These are phyloP conservation scores for Claviceps fusiformis DNA, from an alignment of 2,329 filamentous ascomycete genomes.

Conservation along the genomic window DNA sequence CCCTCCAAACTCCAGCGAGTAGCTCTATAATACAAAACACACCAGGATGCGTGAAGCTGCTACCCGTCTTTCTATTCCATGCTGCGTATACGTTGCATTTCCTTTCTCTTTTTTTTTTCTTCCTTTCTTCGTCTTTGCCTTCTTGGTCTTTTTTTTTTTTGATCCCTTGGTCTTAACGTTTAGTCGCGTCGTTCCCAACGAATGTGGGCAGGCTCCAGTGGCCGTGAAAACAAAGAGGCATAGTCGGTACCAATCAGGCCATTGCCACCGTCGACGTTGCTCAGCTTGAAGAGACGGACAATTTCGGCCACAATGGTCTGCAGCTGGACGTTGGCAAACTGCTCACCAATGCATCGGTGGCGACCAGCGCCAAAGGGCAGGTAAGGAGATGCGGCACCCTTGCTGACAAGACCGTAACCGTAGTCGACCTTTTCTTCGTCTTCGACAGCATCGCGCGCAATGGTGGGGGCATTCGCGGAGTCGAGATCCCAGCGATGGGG, in stretches of 20 bases:
- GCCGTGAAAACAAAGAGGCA: conserved; percentile 58
- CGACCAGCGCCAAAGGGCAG: conserved; percentile 87
- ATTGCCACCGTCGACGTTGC: conserved; percentile 57
- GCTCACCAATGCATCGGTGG: conserved; percentile 91
- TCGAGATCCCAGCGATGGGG: conserved; percentile 78
- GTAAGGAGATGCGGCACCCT: conserved; percentile 80
- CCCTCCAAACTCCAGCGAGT: conserved; percentile 2
- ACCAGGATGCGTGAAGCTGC: neutral
- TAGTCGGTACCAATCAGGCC: conserved; percentile 57
- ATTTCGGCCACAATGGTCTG: conserved; percentile 70
- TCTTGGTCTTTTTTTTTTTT: neutral
- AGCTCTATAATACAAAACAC: conserved; percentile 1
- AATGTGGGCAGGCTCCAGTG: conserved; percentile 56
- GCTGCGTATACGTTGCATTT: neutral
- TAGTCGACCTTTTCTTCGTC: conserved; percentile 77
- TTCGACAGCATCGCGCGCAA: conserved; percentile 28
- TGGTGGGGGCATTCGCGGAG: conserved; percentile 38
- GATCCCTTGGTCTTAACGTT: neutral
- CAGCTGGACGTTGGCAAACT: conserved; percentile 88
- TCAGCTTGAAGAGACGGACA: conserved; percentile 68
- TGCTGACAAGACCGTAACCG: conserved; percentile 84
- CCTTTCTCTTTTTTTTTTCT: neutral
- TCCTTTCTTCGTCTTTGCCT: neutral
- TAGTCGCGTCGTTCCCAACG: conserved; percentile 58
- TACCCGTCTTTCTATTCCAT: conserved; percentile 1